Evolutionary conservation across 768 basidiomycete species (phyloP), one percentile per base, ranked within the genome.

Genomic region (Leccinum sublutescens): DNA sequence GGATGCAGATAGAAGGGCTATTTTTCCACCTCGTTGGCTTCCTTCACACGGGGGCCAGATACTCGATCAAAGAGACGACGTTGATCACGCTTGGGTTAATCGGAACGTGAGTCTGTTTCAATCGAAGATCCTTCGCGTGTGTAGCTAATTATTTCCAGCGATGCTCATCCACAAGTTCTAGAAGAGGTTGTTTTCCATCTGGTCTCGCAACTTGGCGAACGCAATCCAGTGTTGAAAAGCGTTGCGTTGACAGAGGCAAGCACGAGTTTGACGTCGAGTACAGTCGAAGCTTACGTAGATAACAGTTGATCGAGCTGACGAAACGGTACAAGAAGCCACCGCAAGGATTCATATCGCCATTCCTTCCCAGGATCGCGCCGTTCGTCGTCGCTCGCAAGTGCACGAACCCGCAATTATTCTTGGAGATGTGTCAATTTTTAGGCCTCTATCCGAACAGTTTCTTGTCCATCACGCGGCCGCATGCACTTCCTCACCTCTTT

Each of bases 401-500:
- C 54, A 78, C 78, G 3, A 82, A 88, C 36, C 89, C 88, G 0
- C 74, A 73, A 23, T 72, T 88, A 12, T 71, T 95, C 8, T 50
- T 71, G 4, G 90, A 93, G 66, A 76, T 80, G 2, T 91, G 91
- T 70, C 82, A 82, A n/a, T 82, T 93, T 62, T 76, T 93, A 66
- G 78, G 79, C 10, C 77, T 85, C 34, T 71, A 80, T 14, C 79
- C 82, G 1, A 70, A 72, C 9, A 82, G 82, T 62, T 91, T 95
- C 68, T 76, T 95, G 50, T 75, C 80, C 2, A 78, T 83, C 27
- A 89, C 86, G 1, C 79, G 88, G 21, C 68, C 80, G 12, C 79
- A 83, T 57, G 89, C 85, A 2, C 79, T 93, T 6, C 93, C 94
- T 0, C 75, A 77, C 19, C 71, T 95, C 36, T 89, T 91, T 68